These are phyloP conservation scores for Babesia bigemina DNA, from an alignment of 169 alveolate species.

Conservation along the genomic window DNA sequence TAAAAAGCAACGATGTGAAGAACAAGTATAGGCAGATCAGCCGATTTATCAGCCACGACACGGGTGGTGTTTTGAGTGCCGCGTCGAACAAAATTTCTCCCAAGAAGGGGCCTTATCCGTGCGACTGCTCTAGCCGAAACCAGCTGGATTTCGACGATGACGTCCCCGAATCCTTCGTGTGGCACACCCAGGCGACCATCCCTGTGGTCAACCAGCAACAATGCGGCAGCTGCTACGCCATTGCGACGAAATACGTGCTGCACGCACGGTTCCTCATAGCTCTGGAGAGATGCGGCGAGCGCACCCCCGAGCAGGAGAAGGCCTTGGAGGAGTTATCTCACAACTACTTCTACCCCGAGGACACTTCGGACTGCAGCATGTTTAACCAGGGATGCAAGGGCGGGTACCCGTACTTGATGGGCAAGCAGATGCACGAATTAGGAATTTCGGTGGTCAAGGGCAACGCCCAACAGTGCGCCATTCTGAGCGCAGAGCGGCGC, in stretches of 20 bases:
- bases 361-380: conserved; percentile 36
- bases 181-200: conserved; percentile 46
- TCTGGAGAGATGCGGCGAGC: conserved; percentile 63
- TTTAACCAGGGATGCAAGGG: conserved; percentile 91
- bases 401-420: conserved; percentile 88
- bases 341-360: conserved; percentile 33
- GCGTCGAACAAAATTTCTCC: conserved; percentile 5
- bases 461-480: conserved; percentile 16
- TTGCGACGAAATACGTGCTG: conserved; percentile 85
- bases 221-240: conserved; percentile 96
- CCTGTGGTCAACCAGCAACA: conserved; percentile 79
- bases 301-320: conserved; percentile 9
- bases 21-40: conserved; percentile 29
- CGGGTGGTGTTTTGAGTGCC: not conserved
- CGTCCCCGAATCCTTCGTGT: conserved; percentile 40
- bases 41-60: conserved; percentile 19
- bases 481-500: conserved; percentile 13
- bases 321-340: conserved; percentile 33
- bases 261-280: conserved; percentile 85
- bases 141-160: conserved; percentile 1
- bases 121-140: conserved; percentile 9
- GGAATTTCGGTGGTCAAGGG: conserved; percentile 66
- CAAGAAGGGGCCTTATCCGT: conserved; percentile 28
- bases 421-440: conserved; percentile 82
- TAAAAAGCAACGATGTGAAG: conserved; percentile 27